Evolutionary conservation across 108 stramenopile genomes (phyloP), one percentile per base, ranked within the genome.

Genomic region (Cyclostephanos invisitatus): DNA sequence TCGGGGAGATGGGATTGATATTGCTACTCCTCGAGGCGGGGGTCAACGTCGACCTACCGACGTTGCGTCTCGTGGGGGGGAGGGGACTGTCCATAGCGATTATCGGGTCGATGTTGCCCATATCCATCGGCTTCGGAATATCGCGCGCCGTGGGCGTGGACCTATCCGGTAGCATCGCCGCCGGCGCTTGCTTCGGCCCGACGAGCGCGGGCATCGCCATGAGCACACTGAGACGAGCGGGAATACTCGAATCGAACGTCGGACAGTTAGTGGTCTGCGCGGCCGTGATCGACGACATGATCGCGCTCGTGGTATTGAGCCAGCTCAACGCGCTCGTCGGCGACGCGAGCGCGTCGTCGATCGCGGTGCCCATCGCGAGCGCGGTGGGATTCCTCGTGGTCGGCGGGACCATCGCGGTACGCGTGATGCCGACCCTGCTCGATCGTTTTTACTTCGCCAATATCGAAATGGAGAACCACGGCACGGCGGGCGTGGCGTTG

Each of bases 221-320:
- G 73, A 90, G 88, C 55, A 87, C 91, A 32, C 74, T 94, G 47
- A 59, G 84, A 35, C 61, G 66, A 37, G 90, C 88, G 10, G 86
- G 85, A 29, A 78, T 92, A 51, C 70, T 94, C 36, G 90, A 94
- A 64, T 91, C 89, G 44, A 90, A 90, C 46, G 85, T 87, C 14
- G 94, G 94, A 12, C 94, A 95, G 82, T 67, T 95, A 18, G 91
- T 95, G 67, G 76, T 95, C 37, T 73, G 87, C 25, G 91, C 94
- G 15, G 94, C 94, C 40, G 86, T 89, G 64, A 85, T 95, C 59
- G 89, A 95, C 67, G 94, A 95, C 54, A 88, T 95, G 84, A 90
- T 95, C 77, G 89, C 89, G 2, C 78, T 95, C 14, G 87, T 92
- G 44, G 83, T 92, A 14, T 74, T 95, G 62, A 83, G 83, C 24